A percentile compares a stretch with the other conserved stretches of the same genome.
Evolutionary conservation across 106 monocot genomes (phyloP).

Genomic region (Apostasia ramifera): DNA sequence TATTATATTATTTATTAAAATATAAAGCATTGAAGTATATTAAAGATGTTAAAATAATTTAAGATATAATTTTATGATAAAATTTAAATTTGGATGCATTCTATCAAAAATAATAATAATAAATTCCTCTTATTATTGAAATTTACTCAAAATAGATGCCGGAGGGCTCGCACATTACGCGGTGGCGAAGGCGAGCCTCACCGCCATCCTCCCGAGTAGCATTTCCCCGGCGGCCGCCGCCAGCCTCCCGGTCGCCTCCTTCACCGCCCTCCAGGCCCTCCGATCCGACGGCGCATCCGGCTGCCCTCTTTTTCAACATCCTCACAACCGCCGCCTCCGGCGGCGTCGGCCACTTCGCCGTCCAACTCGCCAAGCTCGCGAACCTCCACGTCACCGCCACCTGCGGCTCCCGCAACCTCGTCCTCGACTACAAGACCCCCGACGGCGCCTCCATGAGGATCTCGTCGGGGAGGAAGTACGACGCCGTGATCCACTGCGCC

Average conservation of each 20-base stretch:
- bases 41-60: too few species aligned
- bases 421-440: constrained; percentile 40
- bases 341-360: constrained; percentile 34
- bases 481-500: constrained; percentile 32
- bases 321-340: constrained; percentile 54
- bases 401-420: constrained; percentile 33
- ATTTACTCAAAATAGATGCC: too few species aligned
- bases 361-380: constrained; percentile 37
- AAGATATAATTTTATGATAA: too few species aligned
- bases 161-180: constrained; percentile 50
- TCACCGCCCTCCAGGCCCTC: constrained; percentile 37
- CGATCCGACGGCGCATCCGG: constrained; percentile 8
- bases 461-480: constrained; percentile 27
- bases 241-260: constrained; percentile 24
- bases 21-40: too few species aligned
- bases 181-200: constrained; percentile 12
- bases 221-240: constrained; percentile 25
- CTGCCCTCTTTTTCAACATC: constrained; percentile 11
- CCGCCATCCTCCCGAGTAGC: constrained; percentile 19
- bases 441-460: constrained; percentile 32
- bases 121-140: too few species aligned
- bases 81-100: too few species aligned
- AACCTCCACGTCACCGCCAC: constrained; percentile 37
- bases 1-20: too few species aligned
- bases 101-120: too few species aligned